phyloP scores from a whole-genome alignment of 2,329 filamentous ascomycete genomes.

The Calonectria pseudoturangicola region DNA sequence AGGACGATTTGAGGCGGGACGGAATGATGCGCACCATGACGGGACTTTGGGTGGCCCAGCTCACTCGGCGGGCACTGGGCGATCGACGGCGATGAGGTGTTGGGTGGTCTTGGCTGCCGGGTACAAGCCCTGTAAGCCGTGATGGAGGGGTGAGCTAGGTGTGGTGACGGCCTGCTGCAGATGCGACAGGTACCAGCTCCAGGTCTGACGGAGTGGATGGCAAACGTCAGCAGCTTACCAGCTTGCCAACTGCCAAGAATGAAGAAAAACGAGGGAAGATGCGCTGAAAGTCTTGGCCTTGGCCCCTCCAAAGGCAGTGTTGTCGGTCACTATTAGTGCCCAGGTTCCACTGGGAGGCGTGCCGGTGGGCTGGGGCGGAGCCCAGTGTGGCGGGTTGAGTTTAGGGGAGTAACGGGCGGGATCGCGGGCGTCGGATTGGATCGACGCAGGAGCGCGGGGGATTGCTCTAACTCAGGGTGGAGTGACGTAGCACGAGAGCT shows the following conservation, averaged over 20 bases:
- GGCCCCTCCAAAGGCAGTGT: conserved; percentile 9
- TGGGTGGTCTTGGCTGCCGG: conserved; percentile 21
- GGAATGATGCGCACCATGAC: conserved; percentile 76
- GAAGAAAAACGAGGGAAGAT: neutral
- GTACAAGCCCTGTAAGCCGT: conserved; percentile 18
- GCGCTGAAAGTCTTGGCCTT: conserved; percentile 12
- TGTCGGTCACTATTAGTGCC: neutral
- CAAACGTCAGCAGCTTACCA: conserved; percentile 23
- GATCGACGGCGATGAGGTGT: conserved; percentile 36
- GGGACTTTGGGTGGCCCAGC: conserved; percentile 33
- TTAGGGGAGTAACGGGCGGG: conserved; percentile 25
- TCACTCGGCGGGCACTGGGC: conserved; percentile 21
- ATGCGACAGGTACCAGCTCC: conserved; percentile 1
- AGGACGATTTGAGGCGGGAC: conserved; percentile 68
- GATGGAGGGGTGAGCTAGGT: conserved; percentile 10
- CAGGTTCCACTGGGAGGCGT: conserved; percentile 15
- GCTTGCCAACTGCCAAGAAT: conserved; percentile 14
- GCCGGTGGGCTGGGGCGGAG: conserved; percentile 18
- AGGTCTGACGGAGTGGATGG: conserved; percentile 9
- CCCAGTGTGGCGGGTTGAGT: conserved; percentile 26
- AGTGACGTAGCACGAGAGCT: conserved; percentile 33
- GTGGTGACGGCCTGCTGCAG: neutral
- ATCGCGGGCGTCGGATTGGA: conserved; percentile 36
- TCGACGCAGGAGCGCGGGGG: conserved; percentile 35
- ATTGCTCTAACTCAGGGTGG: conserved; percentile 25